phyloP scores from a whole-genome alignment of 805 yeast genomes.

The Barnettozyma sucrosica region DNA sequence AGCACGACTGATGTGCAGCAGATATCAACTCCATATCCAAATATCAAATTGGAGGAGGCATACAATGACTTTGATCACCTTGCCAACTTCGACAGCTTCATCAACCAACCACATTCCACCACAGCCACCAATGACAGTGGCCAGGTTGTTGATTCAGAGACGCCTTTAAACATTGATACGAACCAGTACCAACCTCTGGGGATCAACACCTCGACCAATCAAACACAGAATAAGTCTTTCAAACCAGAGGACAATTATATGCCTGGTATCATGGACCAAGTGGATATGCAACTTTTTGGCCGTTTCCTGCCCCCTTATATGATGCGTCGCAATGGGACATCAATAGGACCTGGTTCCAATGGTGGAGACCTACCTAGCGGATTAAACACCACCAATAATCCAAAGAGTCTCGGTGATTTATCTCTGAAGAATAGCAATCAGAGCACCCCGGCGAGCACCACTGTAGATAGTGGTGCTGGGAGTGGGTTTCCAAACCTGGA shows the following conservation, averaged over 20 bases:
- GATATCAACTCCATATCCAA: conserved; percentile 10
- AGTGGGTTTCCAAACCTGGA: conserved; percentile 4
- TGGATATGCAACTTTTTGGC: conserved; percentile 84
- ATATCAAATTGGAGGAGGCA: conserved; percentile 21
- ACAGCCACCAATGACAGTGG: not conserved
- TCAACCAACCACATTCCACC: conserved; percentile 21
- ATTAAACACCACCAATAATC: conserved; percentile 20
- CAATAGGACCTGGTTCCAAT: conserved; percentile 23
- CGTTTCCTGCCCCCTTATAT: conserved; percentile 79
- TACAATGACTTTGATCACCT: conserved; percentile 24
- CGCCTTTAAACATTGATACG: not conserved
- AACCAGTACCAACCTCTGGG: not conserved
- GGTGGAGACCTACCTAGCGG: conserved; percentile 27
- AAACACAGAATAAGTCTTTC: conserved; percentile 1
- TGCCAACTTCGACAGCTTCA: conserved; percentile 26
- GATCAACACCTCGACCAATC: conserved; percentile 1
- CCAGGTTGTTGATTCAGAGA: not conserved
- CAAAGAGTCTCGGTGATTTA: conserved; percentile 19
- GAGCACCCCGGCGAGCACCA: not conserved
- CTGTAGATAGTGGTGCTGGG: not conserved
- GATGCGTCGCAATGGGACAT: conserved; percentile 34
- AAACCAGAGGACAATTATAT: conserved; percentile 36
- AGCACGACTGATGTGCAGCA: conserved; percentile 5
- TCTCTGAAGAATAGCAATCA: conserved; percentile 6
- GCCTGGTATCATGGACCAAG: conserved; percentile 79